Evolutionary conservation across 345 rosid species (phyloP), one percentile per base, ranked within the genome.

Genomic region (Cardiospermum halicacabum): DNA sequence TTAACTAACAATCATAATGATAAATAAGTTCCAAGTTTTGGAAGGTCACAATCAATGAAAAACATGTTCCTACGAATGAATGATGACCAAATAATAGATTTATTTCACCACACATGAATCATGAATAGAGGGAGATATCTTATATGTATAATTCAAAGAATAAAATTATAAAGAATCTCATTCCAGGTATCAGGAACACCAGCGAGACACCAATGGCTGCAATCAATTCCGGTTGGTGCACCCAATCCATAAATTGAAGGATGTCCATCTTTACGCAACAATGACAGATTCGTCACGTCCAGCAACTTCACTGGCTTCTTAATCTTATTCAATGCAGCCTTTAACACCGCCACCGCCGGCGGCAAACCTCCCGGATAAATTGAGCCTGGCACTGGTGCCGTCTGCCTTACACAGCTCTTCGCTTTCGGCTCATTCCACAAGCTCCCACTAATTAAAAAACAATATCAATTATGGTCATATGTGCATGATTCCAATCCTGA

Each of bases 141-240:
- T n/a, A n/a, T n/a, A 3, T 7, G 12, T 22, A 25, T 34, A 31
- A 15, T 40, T 73, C 63, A 70, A 74, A 70, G 45, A 73, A 87
- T 71, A 30, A 77, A 77, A 75, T 77, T 85, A 75, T 79, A 89
- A 79, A 92, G 84, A 77, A 92, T 75, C 66, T 76, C 77, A 69
- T 88, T 92, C 98, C 98, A 92, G 65, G 93, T 81, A 72, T 92
- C 98, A 1, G 98, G 97, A 72, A 89, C 97, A 10, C 97, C 97
- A 1, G 91, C 55, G 54, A 93, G 91, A 68, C 98, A 90, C 98
- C 98, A 90, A 45, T 90, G 98, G 71, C 91, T 88, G 72, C 98
- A 93, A 36, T 93, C 89, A 81, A 75, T 68, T 2, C 74, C 79
- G 0, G 72, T 64, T 9, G 34, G 69, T 0, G 91, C 89, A 1